A percentile compares a stretch with the other conserved stretches of the same genome.
Conservation (phyloP, 108 stramenopile species). For the Cyclostephanos invisitatus region DNA sequence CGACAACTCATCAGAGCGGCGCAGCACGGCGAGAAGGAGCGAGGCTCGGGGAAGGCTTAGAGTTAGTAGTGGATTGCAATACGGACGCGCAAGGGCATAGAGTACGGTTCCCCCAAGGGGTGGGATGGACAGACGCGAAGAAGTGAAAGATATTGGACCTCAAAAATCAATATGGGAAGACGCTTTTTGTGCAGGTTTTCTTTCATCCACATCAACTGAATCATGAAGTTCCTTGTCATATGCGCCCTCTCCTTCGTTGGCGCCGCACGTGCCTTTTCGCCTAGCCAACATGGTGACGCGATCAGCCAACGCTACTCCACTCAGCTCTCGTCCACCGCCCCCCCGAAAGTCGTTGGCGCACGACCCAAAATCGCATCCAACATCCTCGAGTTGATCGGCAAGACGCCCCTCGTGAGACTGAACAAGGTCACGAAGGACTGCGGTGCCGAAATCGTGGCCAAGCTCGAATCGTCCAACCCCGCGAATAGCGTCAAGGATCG, state of each 20-base stretch:
- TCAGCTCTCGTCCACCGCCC: background rate
- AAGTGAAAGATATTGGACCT: too few relatives aligned
- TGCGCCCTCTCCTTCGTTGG: conserved; percentile 13
- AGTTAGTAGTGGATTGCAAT: too few relatives aligned
- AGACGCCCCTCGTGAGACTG: conserved; percentile 84
- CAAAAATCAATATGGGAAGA: too few relatives aligned
- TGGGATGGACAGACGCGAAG: too few relatives aligned
- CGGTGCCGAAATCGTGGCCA: conserved; percentile 80
- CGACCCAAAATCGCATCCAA: conserved; percentile 80
- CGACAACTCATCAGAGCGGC: too few relatives aligned
- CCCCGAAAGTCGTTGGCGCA: background rate
- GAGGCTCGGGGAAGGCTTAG: too few relatives aligned
- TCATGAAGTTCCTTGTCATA: conserved; percentile 10
- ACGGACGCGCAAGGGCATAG: too few relatives aligned
- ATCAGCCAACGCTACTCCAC: conserved; percentile 4
- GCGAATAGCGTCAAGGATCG: conserved; percentile 92
- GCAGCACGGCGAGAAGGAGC: too few relatives aligned
- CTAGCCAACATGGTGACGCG: background rate
- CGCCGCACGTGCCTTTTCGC: conserved; percentile 14
- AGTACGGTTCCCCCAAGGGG: too few relatives aligned
- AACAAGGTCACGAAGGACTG: conserved; percentile 61
- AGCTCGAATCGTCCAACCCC: conserved; percentile 87
- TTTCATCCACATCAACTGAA: too few relatives aligned
- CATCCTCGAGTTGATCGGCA: conserved; percentile 83
- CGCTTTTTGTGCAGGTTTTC: too few relatives aligned